Conservation (phyloP, 2,329 filamentous ascomycete genomes). For the Phyllachora maydis region DNA sequence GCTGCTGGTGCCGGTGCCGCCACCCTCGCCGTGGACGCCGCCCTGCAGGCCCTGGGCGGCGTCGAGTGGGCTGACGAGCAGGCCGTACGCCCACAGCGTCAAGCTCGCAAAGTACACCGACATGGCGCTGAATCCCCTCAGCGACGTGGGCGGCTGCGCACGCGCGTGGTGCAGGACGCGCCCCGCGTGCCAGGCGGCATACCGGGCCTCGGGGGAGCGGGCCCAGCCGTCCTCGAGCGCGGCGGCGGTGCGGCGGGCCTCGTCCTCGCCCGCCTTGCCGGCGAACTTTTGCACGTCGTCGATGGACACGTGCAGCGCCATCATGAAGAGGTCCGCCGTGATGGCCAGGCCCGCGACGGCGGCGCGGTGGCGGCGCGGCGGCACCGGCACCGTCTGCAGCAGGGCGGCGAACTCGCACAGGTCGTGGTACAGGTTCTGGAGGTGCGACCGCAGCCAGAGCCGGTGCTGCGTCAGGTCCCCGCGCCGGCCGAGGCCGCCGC, state of each 20-base stretch:
- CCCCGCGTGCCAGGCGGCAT: slow-evolving; percentile 10
- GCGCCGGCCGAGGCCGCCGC: slow-evolving; percentile 1
- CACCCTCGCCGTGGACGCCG: slow-evolving; percentile 1
- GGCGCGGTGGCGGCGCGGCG: slow-evolving; percentile 1
- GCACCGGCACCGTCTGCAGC: slow-evolving; percentile 3
- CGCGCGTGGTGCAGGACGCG: slow-evolving; percentile 8
- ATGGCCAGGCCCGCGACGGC: slow-evolving; percentile 6
- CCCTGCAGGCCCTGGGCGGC: slow-evolving; percentile 1
- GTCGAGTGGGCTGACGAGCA: slow-evolving; percentile 4
- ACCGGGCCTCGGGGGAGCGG: slow-evolving; percentile 6
- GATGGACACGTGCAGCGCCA: slow-evolving; percentile 9
- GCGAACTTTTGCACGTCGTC: slow-evolving; percentile 9
- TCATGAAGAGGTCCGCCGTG: slow-evolving; percentile 8
- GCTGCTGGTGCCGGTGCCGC: neutral
- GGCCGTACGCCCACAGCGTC: slow-evolving; percentile 9
- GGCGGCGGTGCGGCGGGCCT: slow-evolving; percentile 6
- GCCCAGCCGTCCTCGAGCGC: slow-evolving; percentile 8
- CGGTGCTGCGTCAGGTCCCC: slow-evolving; percentile 5
- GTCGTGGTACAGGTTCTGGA: slow-evolving; percentile 11
- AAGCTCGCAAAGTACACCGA: slow-evolving; percentile 9
- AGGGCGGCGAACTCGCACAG: slow-evolving; percentile 8
- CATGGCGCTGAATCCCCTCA: slow-evolving; percentile 9
- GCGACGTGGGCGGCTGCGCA: slow-evolving; percentile 7
- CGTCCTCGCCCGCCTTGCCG: slow-evolving; percentile 10
- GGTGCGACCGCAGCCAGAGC: slow-evolving; percentile 10